Evolutionary conservation across 768 basidiomycete genomes (phyloP), one percentile per base, ranked within the genome.

Genomic region (Vararia minispora): DNA sequence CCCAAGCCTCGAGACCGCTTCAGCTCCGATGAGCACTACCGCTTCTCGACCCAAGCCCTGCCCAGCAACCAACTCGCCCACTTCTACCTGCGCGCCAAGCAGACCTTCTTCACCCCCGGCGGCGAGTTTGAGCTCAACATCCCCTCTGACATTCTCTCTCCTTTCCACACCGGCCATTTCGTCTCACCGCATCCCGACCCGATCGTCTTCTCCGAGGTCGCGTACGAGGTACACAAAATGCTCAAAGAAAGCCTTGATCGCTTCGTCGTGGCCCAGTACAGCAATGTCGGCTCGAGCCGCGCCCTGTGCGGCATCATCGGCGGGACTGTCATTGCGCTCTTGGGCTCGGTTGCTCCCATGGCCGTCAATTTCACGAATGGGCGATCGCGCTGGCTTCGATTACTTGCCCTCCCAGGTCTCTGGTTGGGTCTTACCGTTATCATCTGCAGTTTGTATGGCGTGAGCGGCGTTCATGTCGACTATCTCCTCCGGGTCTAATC

Each of bases 1-100:
- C 22, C 27, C 12, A 24, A 28, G 14, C 27, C 36, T 34, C 37
- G 41, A 3, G 25, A 20, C 25, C 47, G 38, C 34, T 24, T 26
- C 40, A 29, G 34, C 25, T 20, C 36, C 22, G 40, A 44, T 6
- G 37, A 37, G 18, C 38, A 40, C 27, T 49, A 40, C 25, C 38
- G 45, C 21, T 46, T 45, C 35, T 48, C 50, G 2, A 48, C 39
- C 29, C 43, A 44, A 17, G 27, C 37, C 6, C 50, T 52, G 12
- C 50, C 55, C 5, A 54, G 51, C 34, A 50, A 53, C 28, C 40
- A 67, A 28, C 63, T 87, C 34, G 72, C 79, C 43, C 69, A 80
- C 63, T 87, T 85, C 58, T 88, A 82, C 52, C 62, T 72, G 3
- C 76, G 83, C 26, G 84, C 84, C 8, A 85, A 84, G 48, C 74